Evolutionary conservation across 257 asterid genomes (phyloP).

Genomic region (Solanum arcanum): DNA sequence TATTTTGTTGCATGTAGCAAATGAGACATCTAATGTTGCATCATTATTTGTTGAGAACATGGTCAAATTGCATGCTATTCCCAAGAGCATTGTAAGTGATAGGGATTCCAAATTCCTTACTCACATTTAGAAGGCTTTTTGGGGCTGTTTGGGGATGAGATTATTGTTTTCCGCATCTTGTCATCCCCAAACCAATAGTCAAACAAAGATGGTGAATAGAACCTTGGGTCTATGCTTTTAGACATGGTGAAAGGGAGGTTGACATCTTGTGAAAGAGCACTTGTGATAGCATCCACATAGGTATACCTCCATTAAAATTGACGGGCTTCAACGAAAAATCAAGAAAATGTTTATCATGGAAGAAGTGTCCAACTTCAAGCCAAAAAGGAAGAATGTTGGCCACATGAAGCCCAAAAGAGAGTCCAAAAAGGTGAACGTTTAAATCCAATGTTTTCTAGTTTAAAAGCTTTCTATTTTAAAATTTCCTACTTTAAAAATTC

Average conservation of each 20-base stretch:
- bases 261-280: background rate
- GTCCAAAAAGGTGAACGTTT: no score
- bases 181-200: background rate
- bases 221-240: background rate
- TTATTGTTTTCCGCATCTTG: background rate
- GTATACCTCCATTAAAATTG: no score
- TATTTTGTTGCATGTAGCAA: background rate
- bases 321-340: no score
- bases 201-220: background rate
- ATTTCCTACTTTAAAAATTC: no score
- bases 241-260: background rate
- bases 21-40: background rate
- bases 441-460: no score
- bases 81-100: background rate
- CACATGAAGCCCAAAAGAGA: no score
- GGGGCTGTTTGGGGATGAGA: background rate
- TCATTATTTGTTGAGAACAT: background rate
- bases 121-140: background rate
- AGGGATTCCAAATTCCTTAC: background rate
- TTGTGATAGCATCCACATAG: no score
- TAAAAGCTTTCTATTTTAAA: no score
- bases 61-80: background rate
- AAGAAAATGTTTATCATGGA: no score
- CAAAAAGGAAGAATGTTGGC: no score
- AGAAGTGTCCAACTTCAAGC: no score